These are phyloP conservation scores for Vigna trinervia DNA, from an alignment of 306 rosid genomes.

Conservation along the genomic window DNA sequence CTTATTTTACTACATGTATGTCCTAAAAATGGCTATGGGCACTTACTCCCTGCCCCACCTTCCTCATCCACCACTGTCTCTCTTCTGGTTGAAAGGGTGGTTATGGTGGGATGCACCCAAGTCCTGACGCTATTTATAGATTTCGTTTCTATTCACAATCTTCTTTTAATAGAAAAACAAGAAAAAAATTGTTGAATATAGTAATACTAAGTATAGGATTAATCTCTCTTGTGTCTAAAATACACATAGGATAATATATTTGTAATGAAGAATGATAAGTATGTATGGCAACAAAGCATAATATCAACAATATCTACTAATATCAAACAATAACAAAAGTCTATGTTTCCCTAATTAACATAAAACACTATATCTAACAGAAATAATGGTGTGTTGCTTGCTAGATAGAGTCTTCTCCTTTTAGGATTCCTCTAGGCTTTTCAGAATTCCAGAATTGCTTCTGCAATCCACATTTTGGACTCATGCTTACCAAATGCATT, in stretches of 20 bases:
- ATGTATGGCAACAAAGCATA: no score
- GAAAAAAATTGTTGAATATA: not conserved
- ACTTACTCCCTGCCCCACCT: not conserved
- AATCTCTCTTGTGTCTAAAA: no score
- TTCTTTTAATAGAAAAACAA: not conserved
- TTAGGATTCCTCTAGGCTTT: conserved; percentile 17
- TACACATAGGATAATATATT: no score
- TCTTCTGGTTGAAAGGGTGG: conserved; percentile 15
- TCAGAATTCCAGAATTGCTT: not conserved
- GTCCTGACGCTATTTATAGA: conserved; percentile 13
- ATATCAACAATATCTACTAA: no score
- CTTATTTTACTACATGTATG: conserved; percentile 22
- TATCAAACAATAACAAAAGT: no score
- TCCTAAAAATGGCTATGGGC: conserved; percentile 12
- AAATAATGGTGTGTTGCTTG: not conserved
- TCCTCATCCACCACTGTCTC: not conserved
- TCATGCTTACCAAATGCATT: not conserved
- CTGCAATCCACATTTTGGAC: conserved; percentile 25
- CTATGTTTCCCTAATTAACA: no score
- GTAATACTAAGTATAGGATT: no score
- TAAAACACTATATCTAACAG: no score
- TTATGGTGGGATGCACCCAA: conserved; percentile 1
- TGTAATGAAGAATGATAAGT: no score
- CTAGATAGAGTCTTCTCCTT: conserved; percentile 6
- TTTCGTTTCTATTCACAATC: conserved; percentile 15